Evolutionary conservation across 768 basidiomycete species (phyloP).

Genomic region (Auricularia auricula-judae): DNA sequence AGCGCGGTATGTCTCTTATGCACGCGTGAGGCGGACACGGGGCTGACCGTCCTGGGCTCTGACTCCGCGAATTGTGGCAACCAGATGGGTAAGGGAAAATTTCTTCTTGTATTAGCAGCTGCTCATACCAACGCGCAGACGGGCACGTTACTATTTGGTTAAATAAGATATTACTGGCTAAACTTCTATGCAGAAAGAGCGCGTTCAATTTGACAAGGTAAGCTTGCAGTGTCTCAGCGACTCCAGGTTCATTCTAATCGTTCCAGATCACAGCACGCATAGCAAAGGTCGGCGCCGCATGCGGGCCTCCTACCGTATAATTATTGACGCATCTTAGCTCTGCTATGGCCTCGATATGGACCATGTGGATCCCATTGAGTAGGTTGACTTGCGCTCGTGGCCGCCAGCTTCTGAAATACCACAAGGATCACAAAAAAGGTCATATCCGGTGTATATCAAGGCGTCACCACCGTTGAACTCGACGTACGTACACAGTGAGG

Average conservation of each 20-base stretch:
- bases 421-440: conserved; percentile 83
- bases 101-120: conserved; percentile 16
- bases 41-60: conserved; percentile 7
- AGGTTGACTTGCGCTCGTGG: conserved; percentile 15
- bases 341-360: conserved; percentile 93
- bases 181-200: conserved; percentile 64
- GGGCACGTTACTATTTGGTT: conserved; percentile 9
- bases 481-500: conserved; percentile 48
- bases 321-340: conserved; percentile 28
- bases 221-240: conserved; percentile 12
- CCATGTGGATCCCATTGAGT: conserved; percentile 91
- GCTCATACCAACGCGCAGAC: conserved; percentile 6
- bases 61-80: background rate
- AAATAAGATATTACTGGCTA: conserved; percentile 7
- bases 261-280: conserved; percentile 74
- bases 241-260: conserved; percentile 5
- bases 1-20: conserved; percentile 34
- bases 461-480: conserved; percentile 94
- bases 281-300: conserved; percentile 33
- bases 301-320: background rate
- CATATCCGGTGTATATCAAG: conserved; percentile 84
- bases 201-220: conserved; percentile 89
- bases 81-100: conserved; percentile 38
- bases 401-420: too few species aligned
- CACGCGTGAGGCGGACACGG: background rate